Conservation (phyloP, 73 alveolate genomes). For the Stentor coeruleus region DNA sequence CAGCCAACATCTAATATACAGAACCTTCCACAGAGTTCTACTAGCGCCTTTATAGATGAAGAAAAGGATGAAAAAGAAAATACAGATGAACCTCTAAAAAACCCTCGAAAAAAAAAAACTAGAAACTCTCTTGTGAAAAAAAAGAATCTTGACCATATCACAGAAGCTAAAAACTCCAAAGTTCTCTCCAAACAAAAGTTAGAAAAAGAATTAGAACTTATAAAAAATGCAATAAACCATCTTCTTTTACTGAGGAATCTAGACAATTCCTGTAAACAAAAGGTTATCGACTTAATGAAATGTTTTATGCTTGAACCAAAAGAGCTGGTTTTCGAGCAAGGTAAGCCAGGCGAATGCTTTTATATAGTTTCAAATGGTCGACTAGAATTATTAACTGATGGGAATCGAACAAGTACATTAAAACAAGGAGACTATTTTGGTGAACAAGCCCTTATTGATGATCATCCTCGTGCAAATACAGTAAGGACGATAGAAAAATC, state of each 20-base stretch:
- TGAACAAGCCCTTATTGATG: conserved; percentile 38
- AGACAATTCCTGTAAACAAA: background rate
- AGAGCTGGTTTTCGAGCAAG: background rate
- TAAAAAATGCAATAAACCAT: background rate
- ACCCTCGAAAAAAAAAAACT: background rate
- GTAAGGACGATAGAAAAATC: conserved; percentile 33
- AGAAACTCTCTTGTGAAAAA: background rate
- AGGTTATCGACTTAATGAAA: background rate
- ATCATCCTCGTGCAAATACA: conserved; percentile 47
- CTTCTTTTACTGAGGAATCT: background rate
- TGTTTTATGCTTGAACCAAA: background rate
- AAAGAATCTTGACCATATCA: background rate
- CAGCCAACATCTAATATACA: background rate
- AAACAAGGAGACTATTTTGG: conserved; percentile 50
- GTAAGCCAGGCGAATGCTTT: background rate
- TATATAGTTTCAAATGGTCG: conserved; percentile 39
- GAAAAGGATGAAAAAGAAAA: background rate
- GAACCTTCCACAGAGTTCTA: background rate
- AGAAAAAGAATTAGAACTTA: background rate
- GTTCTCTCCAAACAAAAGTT: background rate
- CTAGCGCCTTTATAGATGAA: background rate
- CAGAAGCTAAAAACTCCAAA: background rate
- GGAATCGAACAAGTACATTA: conserved; percentile 48
- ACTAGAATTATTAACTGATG: conserved; percentile 55
- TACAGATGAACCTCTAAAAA: background rate